A percentile compares a stretch with the other conserved stretches of the same genome.
Conservation (phyloP, 2,329 filamentous ascomycete species). For the Xylaria digitata region DNA sequence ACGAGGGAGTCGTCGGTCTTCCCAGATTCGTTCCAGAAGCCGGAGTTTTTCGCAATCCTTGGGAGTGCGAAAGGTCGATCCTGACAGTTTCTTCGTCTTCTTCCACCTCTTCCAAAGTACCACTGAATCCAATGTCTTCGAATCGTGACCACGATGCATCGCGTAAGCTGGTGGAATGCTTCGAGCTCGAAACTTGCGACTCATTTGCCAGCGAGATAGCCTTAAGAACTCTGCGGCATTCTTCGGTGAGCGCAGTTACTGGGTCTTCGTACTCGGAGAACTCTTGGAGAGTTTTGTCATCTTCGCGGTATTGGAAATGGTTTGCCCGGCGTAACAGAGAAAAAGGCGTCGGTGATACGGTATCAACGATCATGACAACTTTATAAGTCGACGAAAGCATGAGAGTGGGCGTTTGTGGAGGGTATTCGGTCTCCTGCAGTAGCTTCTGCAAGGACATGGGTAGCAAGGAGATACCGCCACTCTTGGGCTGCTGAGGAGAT, state of each 20-base stretch:
- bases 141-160: conserved; percentile 98
- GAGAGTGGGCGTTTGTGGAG: conserved; percentile 80
- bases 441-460: conserved; percentile 92
- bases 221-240: conserved; percentile 89
- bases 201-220: conserved; percentile 91
- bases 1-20: conserved; percentile 93
- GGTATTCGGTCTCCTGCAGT: conserved; percentile 92
- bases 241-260: conserved; percentile 86
- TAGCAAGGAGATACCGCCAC: conserved; percentile 84
- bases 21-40: conserved; percentile 74
- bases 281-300: conserved; percentile 83
- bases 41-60: conserved; percentile 72
- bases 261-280: conserved; percentile 93
- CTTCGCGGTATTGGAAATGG: conserved; percentile 94
- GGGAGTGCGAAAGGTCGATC: conserved; percentile 53
- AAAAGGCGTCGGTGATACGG: conserved; percentile 94
- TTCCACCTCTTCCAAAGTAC: conserved; percentile 76
- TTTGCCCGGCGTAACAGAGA: conserved; percentile 88
- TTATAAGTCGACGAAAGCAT: conserved; percentile 85
- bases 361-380: conserved; percentile 96
- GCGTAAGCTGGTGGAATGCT: conserved; percentile 76
- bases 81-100: conserved; percentile 68
- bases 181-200: conserved; percentile 76
- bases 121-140: conserved; percentile 92
- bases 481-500: conserved; percentile 76